These are phyloP conservation scores for Aspergillus haitiensis DNA, from an alignment of 495 filamentous ascomycete genomes.

Conservation along the genomic window DNA sequence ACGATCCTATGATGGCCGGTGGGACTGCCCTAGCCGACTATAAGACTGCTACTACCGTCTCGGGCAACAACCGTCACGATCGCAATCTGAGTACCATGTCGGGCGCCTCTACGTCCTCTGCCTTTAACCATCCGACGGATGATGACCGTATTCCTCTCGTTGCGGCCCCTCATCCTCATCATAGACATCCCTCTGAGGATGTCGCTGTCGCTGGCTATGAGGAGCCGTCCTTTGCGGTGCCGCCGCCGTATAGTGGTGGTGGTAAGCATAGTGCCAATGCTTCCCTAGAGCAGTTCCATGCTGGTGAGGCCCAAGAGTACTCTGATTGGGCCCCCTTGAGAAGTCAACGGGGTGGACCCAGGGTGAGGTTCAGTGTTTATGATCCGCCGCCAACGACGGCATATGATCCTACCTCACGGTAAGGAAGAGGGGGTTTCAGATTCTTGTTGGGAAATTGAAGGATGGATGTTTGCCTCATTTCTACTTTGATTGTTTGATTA, in stretches of 20 bases:
- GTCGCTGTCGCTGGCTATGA: conserved; percentile 6
- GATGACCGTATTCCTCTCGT: conserved; percentile 15
- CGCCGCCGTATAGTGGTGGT: conserved; percentile 17
- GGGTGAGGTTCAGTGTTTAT: conserved; percentile 28
- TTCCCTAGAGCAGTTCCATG: conserved; percentile 26
- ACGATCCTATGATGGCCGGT: conserved; percentile 39
- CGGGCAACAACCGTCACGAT: conserved; percentile 18
- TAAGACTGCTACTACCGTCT: conserved; percentile 23
- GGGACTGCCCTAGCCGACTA: conserved; percentile 27
- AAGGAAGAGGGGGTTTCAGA: conserved; percentile 17
- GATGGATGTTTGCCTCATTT: too few relatives aligned
- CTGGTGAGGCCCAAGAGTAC: conserved; percentile 33
- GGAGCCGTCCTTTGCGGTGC: conserved; percentile 9
- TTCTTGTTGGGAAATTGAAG: neutral
- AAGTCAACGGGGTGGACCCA: conserved; percentile 16
- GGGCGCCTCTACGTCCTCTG: conserved; percentile 1
- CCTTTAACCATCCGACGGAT: conserved; percentile 18
- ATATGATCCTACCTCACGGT: conserved; percentile 40
- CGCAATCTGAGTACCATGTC: conserved; percentile 28
- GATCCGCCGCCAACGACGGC: conserved; percentile 31
- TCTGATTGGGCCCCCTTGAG: conserved; percentile 27
- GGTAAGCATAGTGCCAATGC: conserved; percentile 3
- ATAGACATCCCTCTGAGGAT: conserved; percentile 14
- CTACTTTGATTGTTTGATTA: too few relatives aligned
- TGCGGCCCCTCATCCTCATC: neutral